Conservation (phyloP, 768 basidiomycete species). For the Hericium alpestre region DNA sequence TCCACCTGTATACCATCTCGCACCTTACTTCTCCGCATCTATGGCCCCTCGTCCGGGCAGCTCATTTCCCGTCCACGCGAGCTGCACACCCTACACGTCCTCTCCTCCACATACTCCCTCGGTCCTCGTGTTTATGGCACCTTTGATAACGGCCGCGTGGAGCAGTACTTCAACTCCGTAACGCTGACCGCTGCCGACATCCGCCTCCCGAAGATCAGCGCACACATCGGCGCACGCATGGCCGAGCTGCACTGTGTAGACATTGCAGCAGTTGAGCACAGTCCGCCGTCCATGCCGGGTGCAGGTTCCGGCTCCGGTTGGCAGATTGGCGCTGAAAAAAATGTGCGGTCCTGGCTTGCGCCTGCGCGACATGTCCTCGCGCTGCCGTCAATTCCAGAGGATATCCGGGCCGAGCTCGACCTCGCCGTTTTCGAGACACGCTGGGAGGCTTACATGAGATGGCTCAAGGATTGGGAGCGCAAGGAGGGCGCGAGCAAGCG, state of each 20-base stretch:
- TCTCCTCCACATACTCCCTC: constrained; percentile 80
- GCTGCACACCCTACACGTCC: constrained; percentile 77
- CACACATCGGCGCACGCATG: constrained; percentile 91
- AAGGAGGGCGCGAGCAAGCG: constrained; percentile 48
- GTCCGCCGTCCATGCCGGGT: constrained; percentile 8
- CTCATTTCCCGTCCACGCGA: constrained; percentile 86
- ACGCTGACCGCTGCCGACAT: constrained; percentile 73
- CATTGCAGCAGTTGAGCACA: constrained; percentile 49
- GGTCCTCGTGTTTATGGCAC: constrained; percentile 91
- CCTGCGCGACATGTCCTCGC: constrained; percentile 67
- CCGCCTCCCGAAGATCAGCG: constrained; percentile 61
- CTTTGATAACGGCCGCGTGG: constrained; percentile 89
- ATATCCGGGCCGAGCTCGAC: constrained; percentile 45
- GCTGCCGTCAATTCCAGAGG: constrained; percentile 39
- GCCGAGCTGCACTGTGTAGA: constrained; percentile 92
- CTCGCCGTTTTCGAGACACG: constrained; percentile 50
- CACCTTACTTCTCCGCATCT: constrained; percentile 83
- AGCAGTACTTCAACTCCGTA: constrained; percentile 88
- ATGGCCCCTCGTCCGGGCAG: constrained; percentile 75
- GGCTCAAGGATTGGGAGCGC: constrained; percentile 55
- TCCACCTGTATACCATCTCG: constrained; percentile 41
- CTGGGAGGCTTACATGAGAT: constrained; percentile 61
- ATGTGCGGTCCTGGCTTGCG: constrained; percentile 61
- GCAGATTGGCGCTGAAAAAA: constrained; percentile 53
- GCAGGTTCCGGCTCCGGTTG: constrained; percentile 29